Percentiles rank a stretch among this genome's conserved stretches.
phyloP scores from a whole-genome alignment of 306 rosid genomes.

The Cicer yamashitae region DNA sequence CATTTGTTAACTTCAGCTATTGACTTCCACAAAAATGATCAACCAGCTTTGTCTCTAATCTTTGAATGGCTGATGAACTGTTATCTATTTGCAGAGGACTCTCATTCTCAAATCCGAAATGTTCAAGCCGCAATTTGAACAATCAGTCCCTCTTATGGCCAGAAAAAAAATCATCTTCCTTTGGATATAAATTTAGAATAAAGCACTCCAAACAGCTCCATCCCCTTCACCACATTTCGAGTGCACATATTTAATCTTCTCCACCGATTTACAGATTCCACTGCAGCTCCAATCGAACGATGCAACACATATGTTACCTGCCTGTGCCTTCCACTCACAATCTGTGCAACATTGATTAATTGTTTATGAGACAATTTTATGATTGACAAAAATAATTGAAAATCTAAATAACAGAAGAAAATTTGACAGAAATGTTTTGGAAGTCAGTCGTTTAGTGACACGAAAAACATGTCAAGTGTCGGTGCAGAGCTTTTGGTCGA shows the following conservation, averaged over 20 bases:
- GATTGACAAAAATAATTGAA: not conserved
- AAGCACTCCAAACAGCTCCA: conserved; percentile 86
- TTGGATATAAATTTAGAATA: conserved; percentile 49
- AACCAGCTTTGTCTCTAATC: conserved; percentile 37
- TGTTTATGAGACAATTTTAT: not conserved
- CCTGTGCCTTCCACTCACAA: conserved; percentile 98
- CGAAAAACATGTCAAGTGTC: not conserved
- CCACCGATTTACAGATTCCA: conserved; percentile 99
- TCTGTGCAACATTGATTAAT: conserved; percentile 55
- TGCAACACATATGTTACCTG: conserved; percentile 88
- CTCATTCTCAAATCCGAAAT: conserved; percentile 43
- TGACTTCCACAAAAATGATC: conserved; percentile 43
- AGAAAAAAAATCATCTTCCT: conserved; percentile 36
- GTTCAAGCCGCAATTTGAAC: conserved; percentile 37
- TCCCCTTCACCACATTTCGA: conserved; percentile 96
- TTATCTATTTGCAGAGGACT: conserved; percentile 35
- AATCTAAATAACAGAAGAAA: not conserved
- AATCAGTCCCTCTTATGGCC: conserved; percentile 21
- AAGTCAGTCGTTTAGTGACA: not conserved
- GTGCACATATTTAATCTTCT: conserved; percentile 87
- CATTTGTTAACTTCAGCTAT: conserved; percentile 30
- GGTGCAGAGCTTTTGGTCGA: not conserved
- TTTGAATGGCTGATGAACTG: conserved; percentile 24
- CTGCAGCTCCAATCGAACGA: conserved; percentile 99
- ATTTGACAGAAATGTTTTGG: not conserved